Evolutionary conservation across 2,329 filamentous ascomycete species (phyloP).

Genomic region (Kalmusia sp.): DNA sequence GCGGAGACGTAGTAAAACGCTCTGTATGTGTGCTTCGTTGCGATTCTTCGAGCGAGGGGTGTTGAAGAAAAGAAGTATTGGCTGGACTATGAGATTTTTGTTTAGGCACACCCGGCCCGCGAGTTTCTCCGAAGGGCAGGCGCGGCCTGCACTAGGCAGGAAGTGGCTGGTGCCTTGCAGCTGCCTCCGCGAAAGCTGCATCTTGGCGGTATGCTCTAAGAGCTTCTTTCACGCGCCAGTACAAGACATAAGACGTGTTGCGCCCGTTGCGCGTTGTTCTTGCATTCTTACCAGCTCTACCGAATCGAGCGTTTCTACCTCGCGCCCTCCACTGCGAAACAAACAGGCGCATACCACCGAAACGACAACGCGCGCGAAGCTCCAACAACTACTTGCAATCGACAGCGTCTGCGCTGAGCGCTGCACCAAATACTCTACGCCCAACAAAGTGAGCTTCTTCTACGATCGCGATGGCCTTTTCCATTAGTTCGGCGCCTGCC

Average conservation of each 20-base stretch:
- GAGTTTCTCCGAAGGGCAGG: slow-evolving; percentile 28
- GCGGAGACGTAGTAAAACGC: slow-evolving; percentile 44
- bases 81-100: slow-evolving; percentile 24
- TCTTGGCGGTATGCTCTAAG: slow-evolving; percentile 6
- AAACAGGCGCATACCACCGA: background rate
- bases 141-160: slow-evolving; percentile 36
- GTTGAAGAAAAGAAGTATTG: slow-evolving; percentile 51
- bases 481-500: slow-evolving; percentile 60
- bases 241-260: slow-evolving; percentile 3
- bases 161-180: slow-evolving; percentile 31
- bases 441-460: too few relatives aligned
- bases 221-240: slow-evolving; percentile 9
- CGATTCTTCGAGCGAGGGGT: slow-evolving; percentile 99
- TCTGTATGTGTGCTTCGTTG: slow-evolving; percentile 97
- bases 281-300: too few relatives aligned
- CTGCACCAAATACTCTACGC: too few relatives aligned
- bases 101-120: slow-evolving; percentile 24
- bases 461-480: slow-evolving; percentile 63
- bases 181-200: slow-evolving; percentile 26
- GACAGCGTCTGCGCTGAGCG: too few relatives aligned
- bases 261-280: slow-evolving; percentile 7
- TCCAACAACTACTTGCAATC: background rate
- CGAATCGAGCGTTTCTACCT: too few relatives aligned
- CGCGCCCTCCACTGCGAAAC: background rate
- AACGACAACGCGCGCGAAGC: background rate